Base-by-base conservation (phyloP, 495 filamentous ascomycete genomes). In the Neurospora tetrasperma region DNA sequence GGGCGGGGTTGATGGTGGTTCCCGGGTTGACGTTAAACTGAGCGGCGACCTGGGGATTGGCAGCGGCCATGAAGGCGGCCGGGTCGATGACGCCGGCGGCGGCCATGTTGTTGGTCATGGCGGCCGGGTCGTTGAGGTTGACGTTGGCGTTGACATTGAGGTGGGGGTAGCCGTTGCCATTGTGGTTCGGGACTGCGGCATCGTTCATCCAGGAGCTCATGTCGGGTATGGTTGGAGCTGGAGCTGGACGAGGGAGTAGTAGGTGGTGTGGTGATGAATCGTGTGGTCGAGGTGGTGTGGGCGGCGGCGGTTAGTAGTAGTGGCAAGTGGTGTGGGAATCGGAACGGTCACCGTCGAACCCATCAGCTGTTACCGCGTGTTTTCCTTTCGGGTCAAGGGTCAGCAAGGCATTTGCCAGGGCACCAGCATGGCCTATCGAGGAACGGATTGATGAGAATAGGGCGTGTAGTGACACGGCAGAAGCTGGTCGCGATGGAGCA, bases 151-250 rank as follows among this genome's bases (percentile, higher is more conserved):
- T 85, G 74, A 88, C 87, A 76, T 80, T 83, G 81, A 88, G 84
- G 77, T 87, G 86, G 78, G 89, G 87, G 81, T 93, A 94, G 82
- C 87, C 89, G 83, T 90, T 91, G 88, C 89, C 91, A 85, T 93
- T 90, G 86, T 90, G 89, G 83, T 88, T 91, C 78, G 88, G 89
- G 83, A 87, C 84, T 84, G 90, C 87, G 87, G 86, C 87, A 84
- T 94, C 91, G 85, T 90, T 90, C 85, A 91, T 90, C 91, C 91
- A 93, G 84, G 89, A 88, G 87, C 91, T 94, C 91, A 93, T 94
- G 86, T 77, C 78, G 73, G 71, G 76, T 62, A 62, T 35, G 54
- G 54, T 35, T 27, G 54, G 54, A 62, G 54, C 54, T 16, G 54
- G 54, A 62, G 54, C 54, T 62, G 27, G 54, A 59, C 48, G 20